Percentiles rank a stretch among this genome's conserved stretches.
These are phyloP conservation scores for Clavispora carvajalis DNA, from an alignment of 805 yeast species.

Conservation along the genomic window DNA sequence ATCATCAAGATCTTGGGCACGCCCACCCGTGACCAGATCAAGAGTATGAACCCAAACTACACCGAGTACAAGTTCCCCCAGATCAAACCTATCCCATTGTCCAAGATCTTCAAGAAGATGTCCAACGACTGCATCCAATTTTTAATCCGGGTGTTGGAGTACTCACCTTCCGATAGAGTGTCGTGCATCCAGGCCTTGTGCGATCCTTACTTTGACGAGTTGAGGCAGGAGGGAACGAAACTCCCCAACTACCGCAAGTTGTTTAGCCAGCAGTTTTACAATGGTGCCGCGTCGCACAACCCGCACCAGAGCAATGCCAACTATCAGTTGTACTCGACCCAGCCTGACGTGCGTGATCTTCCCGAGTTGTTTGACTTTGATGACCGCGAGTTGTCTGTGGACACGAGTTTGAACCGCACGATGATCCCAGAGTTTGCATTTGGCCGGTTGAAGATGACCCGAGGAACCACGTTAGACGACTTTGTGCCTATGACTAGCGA, in stretches of 20 bases:
- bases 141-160: conserved; percentile 53
- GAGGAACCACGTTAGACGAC: conserved; percentile 21
- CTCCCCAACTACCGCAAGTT: conserved; percentile 41
- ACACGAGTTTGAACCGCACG: conserved; percentile 32
- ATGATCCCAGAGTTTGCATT: conserved; percentile 41
- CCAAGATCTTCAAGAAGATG: conserved; percentile 58
- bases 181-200: conserved; percentile 51
- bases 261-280: conserved; percentile 33
- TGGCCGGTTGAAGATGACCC: conserved; percentile 21
- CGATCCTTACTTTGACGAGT: conserved; percentile 52
- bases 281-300: conserved; percentile 17
- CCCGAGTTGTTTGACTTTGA: conserved; percentile 51
- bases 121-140: conserved; percentile 51
- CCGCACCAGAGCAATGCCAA: conserved; percentile 36
- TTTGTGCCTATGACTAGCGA: conserved; percentile 35
- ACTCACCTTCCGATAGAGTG: conserved; percentile 63
- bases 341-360: conserved; percentile 38
- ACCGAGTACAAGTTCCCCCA: conserved; percentile 95
- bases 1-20: conserved; percentile 95
- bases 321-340: conserved; percentile 33
- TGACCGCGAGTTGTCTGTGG: conserved; percentile 45
- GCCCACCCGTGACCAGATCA: conserved; percentile 86
- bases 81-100: conserved; percentile 71
- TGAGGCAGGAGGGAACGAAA: conserved; percentile 34
- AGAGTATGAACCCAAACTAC: conserved; percentile 93